Conservation (phyloP, 1,139 yeast genomes). For the Eremothecium gossypii region DNA sequence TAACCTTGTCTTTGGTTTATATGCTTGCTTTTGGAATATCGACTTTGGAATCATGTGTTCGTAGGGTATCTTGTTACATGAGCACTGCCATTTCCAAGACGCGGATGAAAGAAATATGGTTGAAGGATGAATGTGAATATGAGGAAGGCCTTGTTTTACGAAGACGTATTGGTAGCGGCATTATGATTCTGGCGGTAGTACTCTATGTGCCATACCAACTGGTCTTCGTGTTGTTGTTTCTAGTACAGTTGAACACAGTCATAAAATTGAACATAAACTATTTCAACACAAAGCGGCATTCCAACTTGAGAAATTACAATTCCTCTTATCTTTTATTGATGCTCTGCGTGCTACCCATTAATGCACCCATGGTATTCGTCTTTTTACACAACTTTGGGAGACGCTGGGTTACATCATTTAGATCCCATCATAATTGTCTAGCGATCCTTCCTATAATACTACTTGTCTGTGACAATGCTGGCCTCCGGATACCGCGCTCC, state of each 20-base stretch:
- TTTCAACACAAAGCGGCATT: slow-evolving; percentile 8
- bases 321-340: slow-evolving; percentile 46
- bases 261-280: slow-evolving; percentile 25
- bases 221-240: slow-evolving; percentile 51
- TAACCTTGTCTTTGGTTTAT: slow-evolving; percentile 43
- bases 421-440: slow-evolving; percentile 64
- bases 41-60: slow-evolving; percentile 9
- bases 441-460: slow-evolving; percentile 57
- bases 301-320: slow-evolving; percentile 40
- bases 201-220: slow-evolving; percentile 72
- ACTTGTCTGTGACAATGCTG: slow-evolving; percentile 38
- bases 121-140: not conserved
- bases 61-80: not conserved
- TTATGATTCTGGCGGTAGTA: slow-evolving; percentile 38
- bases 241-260: slow-evolving; percentile 44
- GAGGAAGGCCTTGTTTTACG: not conserved
- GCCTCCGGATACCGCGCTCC: slow-evolving; percentile 18
- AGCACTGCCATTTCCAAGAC: no score
- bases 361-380: slow-evolving; percentile 59
- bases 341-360: slow-evolving; percentile 61
- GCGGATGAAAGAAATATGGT: no score
- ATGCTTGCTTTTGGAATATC: no score
- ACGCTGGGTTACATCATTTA: slow-evolving; percentile 66
- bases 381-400: slow-evolving; percentile 61
- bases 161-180: slow-evolving; percentile 29